Conservation (phyloP, 2,329 filamentous ascomycete species). For the Penicillium palitans region DNA sequence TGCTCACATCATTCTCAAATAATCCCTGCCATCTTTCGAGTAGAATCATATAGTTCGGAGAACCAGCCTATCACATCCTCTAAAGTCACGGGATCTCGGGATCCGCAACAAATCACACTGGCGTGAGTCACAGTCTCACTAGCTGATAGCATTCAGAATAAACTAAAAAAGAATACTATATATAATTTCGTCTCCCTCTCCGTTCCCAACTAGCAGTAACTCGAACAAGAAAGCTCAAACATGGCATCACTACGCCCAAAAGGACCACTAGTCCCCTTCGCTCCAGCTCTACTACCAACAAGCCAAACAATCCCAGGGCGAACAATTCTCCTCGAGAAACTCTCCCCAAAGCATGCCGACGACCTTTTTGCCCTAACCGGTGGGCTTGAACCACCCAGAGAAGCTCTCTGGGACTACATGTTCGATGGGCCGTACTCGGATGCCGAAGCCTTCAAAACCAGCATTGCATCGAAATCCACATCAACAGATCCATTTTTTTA, state of each 20-base stretch:
- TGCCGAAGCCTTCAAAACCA: conserved; percentile 31
- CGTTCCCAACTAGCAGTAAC: background rate
- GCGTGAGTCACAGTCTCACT: conserved; percentile 1
- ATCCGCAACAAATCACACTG: background rate
- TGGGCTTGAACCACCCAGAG: conserved; percentile 18
- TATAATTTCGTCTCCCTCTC: background rate
- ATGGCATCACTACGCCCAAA: conserved; percentile 12
- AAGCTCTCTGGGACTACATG: conserved; percentile 47
- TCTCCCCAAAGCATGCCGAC: conserved; percentile 30
- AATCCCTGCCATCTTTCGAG: background rate
- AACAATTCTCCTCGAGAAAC: conserved; percentile 31
- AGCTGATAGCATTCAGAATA: background rate
- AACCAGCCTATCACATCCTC: background rate
- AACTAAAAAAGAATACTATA: background rate
- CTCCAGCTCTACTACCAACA: conserved; percentile 12
- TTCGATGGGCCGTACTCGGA: conserved; percentile 37
- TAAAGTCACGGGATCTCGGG: background rate
- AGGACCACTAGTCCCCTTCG: conserved; percentile 14
- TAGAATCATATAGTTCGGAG: conserved; percentile 1
- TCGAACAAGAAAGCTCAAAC: background rate
- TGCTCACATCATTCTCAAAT: background rate
- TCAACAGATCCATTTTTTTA: conserved; percentile 47
- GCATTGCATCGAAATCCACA: conserved; percentile 25
- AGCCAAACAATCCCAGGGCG: conserved; percentile 21
- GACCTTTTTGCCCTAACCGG: conserved; percentile 33